Evolutionary conservation across 257 asterid species (phyloP), one percentile per base, ranked within the genome.

Genomic region (Linderniella brevidens): DNA sequence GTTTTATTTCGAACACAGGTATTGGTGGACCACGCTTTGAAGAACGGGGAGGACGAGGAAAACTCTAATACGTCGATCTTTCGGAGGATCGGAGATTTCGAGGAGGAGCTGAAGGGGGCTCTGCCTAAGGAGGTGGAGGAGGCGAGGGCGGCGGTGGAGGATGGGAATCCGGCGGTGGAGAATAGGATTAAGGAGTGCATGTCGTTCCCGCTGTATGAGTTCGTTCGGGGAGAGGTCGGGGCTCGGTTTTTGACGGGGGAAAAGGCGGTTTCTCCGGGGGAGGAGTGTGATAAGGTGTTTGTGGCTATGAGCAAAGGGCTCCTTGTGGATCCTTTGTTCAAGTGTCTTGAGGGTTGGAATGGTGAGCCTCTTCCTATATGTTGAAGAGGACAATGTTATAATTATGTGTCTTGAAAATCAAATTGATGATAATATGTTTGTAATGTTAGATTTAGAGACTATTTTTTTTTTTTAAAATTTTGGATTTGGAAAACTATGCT

Each of bases 251-350:
- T 69, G 17, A 69, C 72, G 0, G 76, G 76, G 9, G 72, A 69
- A 13, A 58, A 52, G n/a, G 48, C 2, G 0, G 48, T 41, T 2
- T 69, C 76, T 35, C 76, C 76, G 5, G 76, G 76, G 0, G 72
- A 69, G 16, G 76, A 69, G 41, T 65, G 65, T 17, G 72, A 69
- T 1, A 65, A 58, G 69, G 72, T 69, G 3, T 69, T 61, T 11
- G 9, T 20, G 4, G 76, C 76, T 0, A 65, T 69, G 9, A 61
- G 72, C 53, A 72, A 58, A 13, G 76, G 76, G 50, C 64, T 46
- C 13, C 38, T 65, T 50, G 65, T 69, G 46, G 76, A 69, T 69
- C 76, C 76, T n/a, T 62, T 69, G 76, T 19, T 65, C 58, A 69
- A 69, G 7, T 65, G 76, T 41, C 54, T 69, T 53, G 58, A 61